Base-by-base conservation (phyloP, 2,329 filamentous ascomycete genomes). In the Trichoderma pleuroti region DNA sequence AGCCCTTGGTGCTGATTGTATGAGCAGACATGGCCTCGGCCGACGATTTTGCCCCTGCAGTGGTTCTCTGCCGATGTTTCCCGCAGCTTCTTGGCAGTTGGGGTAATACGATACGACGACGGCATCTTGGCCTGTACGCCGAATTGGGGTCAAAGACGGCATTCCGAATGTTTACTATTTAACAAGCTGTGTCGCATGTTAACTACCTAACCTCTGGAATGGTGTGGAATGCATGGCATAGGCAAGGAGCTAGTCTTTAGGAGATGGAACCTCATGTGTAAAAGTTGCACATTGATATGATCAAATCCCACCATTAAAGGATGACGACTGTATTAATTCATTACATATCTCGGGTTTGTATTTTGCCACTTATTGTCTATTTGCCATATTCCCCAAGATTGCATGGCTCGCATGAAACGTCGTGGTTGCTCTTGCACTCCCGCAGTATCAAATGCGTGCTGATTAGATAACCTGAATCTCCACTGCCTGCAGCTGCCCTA, bases 401-500 rank as follows among this genome's bases (percentile, higher is more conserved):
- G 8, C 10, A 12, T 30, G 26, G 16, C 36, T 32, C 4, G n/a
- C 24, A 14, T 24, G 36, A 7, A 42, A 5, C 18, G 5, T 28
- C 36, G 10, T n/a, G 36, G 57, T 26, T 24, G 30, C 24, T 21
- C 57, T 14, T 36, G 28, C 39, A n/a, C 42, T 49, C 42, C n/a
- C 0, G 26, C 12, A 18, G 7, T 26, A 30, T 28, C 24, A n/a
- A 46, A 30, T 24, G n/a, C 46, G 0, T n/a, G 54, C 65, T n/a
- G 65, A 60, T 68, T 28, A 68, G 65, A 68, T 68, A 39, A 39
- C 34, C 14, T 36, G 34, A 68, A 68, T 16, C 65, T 36, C 39
- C 46, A 52, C 30, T 16, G 39, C n/a, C 26, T 26, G 56, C 28
- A 32, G 54, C 54, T 59, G n/a, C 54, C 12, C 16, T 21, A 36